Evolutionary conservation across 768 basidiomycete genomes (phyloP).

Genomic region (Neoboletus subvelutipes): DNA sequence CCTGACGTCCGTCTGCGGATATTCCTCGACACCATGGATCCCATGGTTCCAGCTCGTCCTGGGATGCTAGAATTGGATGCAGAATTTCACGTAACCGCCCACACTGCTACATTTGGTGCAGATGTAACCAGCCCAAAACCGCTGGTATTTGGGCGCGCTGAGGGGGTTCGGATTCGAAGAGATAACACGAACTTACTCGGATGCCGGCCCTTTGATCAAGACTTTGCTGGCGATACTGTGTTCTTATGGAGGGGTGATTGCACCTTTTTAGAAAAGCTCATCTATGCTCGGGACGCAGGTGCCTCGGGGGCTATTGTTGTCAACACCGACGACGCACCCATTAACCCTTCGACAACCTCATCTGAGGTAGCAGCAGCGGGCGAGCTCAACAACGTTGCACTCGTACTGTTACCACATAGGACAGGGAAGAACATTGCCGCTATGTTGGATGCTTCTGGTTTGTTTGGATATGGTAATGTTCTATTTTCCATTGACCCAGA

Average conservation of each 20-base stretch:
- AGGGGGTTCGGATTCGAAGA: slow-evolving; percentile 55
- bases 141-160: slow-evolving; percentile 47
- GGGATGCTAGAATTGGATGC: slow-evolving; percentile 38
- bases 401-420: slow-evolving; percentile 57
- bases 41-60: slow-evolving; percentile 41
- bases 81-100: slow-evolving; percentile 55
- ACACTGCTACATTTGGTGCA: slow-evolving; percentile 70
- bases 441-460: slow-evolving; percentile 55
- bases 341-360: slow-evolving; percentile 65
- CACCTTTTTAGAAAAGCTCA: slow-evolving; percentile 84
- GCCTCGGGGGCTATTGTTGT: slow-evolving; percentile 80
- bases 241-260: slow-evolving; percentile 78
- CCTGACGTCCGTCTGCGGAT: slow-evolving; percentile 59
- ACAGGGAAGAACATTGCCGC: slow-evolving; percentile 52
- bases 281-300: slow-evolving; percentile 62
- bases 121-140: slow-evolving; percentile 43
- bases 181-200: slow-evolving; percentile 56
- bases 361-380: slow-evolving; percentile 59
- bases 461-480: slow-evolving; percentile 46
- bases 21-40: slow-evolving; percentile 53
- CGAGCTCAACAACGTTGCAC: slow-evolving; percentile 54
- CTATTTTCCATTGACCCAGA: slow-evolving; percentile 50
- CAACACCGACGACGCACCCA: slow-evolving; percentile 54
- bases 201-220: slow-evolving; percentile 52
- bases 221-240: slow-evolving; percentile 52